Percentiles rank a stretch among this genome's conserved stretches.
These are phyloP conservation scores for Penicillium sp. DNA, from an alignment of 2,329 filamentous ascomycete species.

Conservation along the genomic window DNA sequence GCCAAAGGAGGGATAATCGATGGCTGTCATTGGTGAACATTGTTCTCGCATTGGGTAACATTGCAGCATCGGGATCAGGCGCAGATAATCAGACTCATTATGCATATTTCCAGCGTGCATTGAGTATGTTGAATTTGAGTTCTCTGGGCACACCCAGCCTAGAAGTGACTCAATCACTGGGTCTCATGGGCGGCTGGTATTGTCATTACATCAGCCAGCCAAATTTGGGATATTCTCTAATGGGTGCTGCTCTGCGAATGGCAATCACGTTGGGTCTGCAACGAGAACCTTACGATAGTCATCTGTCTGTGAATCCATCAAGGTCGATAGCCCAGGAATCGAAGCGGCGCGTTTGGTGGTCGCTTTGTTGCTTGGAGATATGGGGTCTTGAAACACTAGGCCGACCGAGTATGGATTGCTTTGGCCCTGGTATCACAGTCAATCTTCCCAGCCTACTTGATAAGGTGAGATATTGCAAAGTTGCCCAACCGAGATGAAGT, in stretches of 20 bases:
- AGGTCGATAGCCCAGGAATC: slow-evolving; percentile 59
- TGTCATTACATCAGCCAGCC: slow-evolving; percentile 75
- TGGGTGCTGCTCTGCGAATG: slow-evolving; percentile 72
- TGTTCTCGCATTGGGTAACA: slow-evolving; percentile 73
- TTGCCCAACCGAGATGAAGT: background rate
- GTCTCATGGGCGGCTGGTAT: slow-evolving; percentile 72
- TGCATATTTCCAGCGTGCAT: slow-evolving; percentile 68
- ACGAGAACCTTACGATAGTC: slow-evolving; percentile 56
- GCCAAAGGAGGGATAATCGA: slow-evolving; percentile 64
- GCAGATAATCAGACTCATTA: slow-evolving; percentile 64
- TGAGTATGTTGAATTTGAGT: slow-evolving; percentile 66
- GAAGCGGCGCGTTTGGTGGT: slow-evolving; percentile 71
- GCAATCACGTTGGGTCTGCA: slow-evolving; percentile 72
- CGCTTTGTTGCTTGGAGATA: slow-evolving; percentile 69
- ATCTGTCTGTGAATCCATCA: slow-evolving; percentile 37
- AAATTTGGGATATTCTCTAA: slow-evolving; percentile 72
- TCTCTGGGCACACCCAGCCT: slow-evolving; percentile 68
- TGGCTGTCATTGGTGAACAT: slow-evolving; percentile 74
- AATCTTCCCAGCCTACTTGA: slow-evolving; percentile 57
- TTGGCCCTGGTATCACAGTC: slow-evolving; percentile 66
- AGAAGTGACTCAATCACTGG: slow-evolving; percentile 71
- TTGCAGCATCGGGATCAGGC: slow-evolving; percentile 61
- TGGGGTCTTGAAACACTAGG: slow-evolving; percentile 72
- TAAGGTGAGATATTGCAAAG: slow-evolving; percentile 17
- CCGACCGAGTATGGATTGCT: slow-evolving; percentile 68